Conservation (phyloP, 371 early-diverging fungal species). For the Cladochytrium tenue region DNA sequence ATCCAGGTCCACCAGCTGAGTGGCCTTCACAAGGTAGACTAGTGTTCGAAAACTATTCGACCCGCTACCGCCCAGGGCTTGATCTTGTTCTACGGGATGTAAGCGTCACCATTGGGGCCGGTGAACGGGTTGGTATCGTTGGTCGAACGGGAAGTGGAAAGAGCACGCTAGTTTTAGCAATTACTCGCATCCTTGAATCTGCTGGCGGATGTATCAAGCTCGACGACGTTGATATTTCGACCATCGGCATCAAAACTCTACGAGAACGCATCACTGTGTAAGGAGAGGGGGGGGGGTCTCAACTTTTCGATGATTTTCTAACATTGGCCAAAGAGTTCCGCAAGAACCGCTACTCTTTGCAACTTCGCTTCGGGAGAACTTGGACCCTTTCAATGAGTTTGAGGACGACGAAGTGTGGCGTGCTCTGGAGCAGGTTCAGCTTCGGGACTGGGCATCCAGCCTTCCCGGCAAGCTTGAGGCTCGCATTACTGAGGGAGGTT, state of each 20-base stretch:
- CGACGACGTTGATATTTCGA: conserved; percentile 57
- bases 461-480: conserved; percentile 31
- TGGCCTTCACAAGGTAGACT: conserved; percentile 71
- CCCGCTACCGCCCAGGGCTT: conserved; percentile 31
- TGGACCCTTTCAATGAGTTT: conserved; percentile 16
- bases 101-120: conserved; percentile 57
- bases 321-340: conserved; percentile 3
- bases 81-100: conserved; percentile 59
- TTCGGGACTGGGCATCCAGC: conserved; percentile 19
- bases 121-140: conserved; percentile 87
- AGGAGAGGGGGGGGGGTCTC: background rate
- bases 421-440: conserved; percentile 31
- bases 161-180: conserved; percentile 51
- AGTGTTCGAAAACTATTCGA: conserved; percentile 43
- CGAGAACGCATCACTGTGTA: conserved; percentile 20
- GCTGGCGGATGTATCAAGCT: conserved; percentile 50
- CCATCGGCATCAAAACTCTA: conserved; percentile 52
- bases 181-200: conserved; percentile 60
- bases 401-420: conserved; percentile 42
- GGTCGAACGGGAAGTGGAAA: conserved; percentile 67
- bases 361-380: conserved; percentile 22
- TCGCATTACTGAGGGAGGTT: conserved; percentile 25
- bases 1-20: conserved; percentile 31
- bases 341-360: conserved; percentile 21
- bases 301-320: background rate